Evolutionary conservation across 345 rosid species (phyloP).

Genomic region (Acer campestre): DNA sequence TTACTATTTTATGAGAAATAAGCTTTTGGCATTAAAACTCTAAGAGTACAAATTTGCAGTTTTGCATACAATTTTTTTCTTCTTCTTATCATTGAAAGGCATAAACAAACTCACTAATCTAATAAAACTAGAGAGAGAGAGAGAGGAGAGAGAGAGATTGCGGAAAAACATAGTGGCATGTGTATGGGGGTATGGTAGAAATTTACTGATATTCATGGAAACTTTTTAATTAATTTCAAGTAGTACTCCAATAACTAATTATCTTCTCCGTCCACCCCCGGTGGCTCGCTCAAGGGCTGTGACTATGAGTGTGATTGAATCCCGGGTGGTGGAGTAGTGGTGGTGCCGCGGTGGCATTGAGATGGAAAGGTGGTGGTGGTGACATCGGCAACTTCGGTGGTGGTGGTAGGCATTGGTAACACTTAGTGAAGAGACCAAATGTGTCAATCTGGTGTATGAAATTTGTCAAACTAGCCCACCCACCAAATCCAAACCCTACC

Average conservation of each 20-base stretch:
- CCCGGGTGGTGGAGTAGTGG: conserved; percentile 44
- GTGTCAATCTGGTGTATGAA: conserved; percentile 95
- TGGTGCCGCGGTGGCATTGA: conserved; percentile 44
- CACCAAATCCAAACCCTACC: conserved; percentile 97
- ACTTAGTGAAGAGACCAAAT: conserved; percentile 91
- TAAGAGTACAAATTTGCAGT: conserved; percentile 18
- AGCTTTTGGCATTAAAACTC: background rate
- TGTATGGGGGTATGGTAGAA: background rate
- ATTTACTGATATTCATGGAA: background rate
- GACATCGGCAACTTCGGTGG: conserved; percentile 7
- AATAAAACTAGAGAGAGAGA: conserved; percentile 1
- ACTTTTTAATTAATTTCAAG: background rate
- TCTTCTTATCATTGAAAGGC: conserved; percentile 6
- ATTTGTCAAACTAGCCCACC: conserved; percentile 91
- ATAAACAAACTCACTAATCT: conserved; percentile 28
- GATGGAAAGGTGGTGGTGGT: conserved; percentile 26
- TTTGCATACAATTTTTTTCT: conserved; percentile 1
- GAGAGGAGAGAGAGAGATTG: background rate
- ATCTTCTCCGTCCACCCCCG: conserved; percentile 10
- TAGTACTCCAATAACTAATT: background rate
- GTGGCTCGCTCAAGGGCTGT: conserved; percentile 29
- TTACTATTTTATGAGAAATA: background rate
- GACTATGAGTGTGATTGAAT: conserved; percentile 47
- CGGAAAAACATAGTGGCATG: background rate
- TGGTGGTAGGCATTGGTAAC: conserved; percentile 88